Evolutionary conservation across 1,139 yeast genomes (phyloP), one percentile per base, ranked within the genome.

Genomic region (Yamadazyma dendronema): DNA sequence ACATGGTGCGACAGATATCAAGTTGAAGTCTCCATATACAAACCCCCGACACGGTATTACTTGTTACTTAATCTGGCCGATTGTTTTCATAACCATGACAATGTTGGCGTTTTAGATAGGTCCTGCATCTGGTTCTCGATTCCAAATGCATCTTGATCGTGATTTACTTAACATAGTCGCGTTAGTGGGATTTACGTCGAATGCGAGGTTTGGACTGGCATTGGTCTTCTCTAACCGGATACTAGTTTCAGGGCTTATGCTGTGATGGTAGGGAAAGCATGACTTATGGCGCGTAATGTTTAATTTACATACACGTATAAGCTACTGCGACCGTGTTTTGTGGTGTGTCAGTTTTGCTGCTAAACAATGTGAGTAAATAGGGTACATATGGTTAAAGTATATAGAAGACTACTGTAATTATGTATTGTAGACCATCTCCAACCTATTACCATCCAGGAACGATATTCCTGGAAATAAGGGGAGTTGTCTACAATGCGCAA

Each of bases 401-500:
- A n/a, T n/a, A n/a, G n/a, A n/a, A n/a, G 27, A 12, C 13, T 24
- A 9, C 27, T 24, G 27, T 7, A 6, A 8, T 5, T 8, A 10
- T 5, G 12, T 8, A 24, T 8, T 24, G 27, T 10, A 21, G 23
- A 21, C 27, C 27, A n/a, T 24, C n/a, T n/a, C n/a, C n/a, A n/a
- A n/a, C n/a, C n/a, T n/a, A n/a, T n/a, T n/a, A n/a, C n/a, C n/a
- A n/a, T n/a, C n/a, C n/a, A n/a, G n/a, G n/a, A n/a, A n/a, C n/a
- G n/a, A n/a, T n/a, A n/a, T n/a, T n/a, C n/a, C 23, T 21, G 23
- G 23, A n/a, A n/a, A n/a, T n/a, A n/a, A n/a, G n/a, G 22, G 22
- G 9, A 19, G 22, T 19, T 19, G 22, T n/a, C n/a, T n/a, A 36
- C 32, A 26, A 31, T 28, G 11, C 12, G 30, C 21, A 36, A 32